Conservation (phyloP, 768 basidiomycete species). For the Lentinula sp. region DNA sequence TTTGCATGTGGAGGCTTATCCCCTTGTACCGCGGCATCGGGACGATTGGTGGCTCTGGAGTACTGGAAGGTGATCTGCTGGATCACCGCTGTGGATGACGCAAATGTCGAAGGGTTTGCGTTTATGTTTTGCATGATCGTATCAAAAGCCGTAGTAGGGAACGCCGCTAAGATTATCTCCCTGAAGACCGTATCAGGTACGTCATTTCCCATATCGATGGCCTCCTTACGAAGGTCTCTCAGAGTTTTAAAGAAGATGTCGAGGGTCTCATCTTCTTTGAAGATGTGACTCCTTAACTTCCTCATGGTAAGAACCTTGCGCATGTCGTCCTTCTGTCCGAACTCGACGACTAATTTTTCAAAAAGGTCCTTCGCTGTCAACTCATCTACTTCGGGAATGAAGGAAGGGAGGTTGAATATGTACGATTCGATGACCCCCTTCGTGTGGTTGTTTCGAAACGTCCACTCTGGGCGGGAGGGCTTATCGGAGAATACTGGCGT, state of each 20-base stretch:
- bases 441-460: no score
- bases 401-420: no score
- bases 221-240: background rate
- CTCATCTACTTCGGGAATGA: no score
- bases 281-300: background rate
- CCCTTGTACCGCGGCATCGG: background rate
- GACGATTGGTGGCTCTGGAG: background rate
- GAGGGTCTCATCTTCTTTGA: background rate
- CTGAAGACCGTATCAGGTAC: background rate
- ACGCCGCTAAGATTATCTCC: background rate
- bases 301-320: no score
- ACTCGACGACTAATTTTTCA: no score
- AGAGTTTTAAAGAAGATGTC: background rate
- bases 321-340: no score
- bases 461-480: no score
- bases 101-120: background rate
- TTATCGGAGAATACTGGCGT: no score
- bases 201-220: background rate
- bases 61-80: background rate
- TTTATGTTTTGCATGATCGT: constrained; percentile 1
- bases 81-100: background rate
- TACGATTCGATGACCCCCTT: no score
- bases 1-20: background rate
- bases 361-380: no score
- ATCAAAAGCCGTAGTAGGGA: background rate